Base-by-base conservation (phyloP, 1,284 basidiomycete species). In the Stereum hirsutum region DNA sequence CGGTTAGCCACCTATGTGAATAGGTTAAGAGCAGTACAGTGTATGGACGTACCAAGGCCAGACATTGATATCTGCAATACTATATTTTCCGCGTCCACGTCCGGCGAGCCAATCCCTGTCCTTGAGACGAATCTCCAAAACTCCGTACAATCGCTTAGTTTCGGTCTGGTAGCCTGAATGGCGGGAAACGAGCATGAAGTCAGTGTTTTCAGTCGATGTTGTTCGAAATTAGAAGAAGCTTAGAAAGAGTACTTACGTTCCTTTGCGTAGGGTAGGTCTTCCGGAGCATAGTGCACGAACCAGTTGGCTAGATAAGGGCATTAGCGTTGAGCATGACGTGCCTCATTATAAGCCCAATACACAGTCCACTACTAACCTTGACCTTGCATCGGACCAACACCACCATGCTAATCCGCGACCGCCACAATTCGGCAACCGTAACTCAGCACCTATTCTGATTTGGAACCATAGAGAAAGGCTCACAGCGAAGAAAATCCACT, bases 401-500 rank as follows among this genome's bases (percentile, higher is more conserved):
- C 80, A 8, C 80, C 80, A 52, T 82, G 78, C 74, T 79, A 50
- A n/a, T 26, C 10, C 12, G 23, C 42, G 11, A 34, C 12, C 26
- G 25, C 24, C 27, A 40, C 33, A 23, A 31, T n/a, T 17, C 11
- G 20, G 39, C 2, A 4, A 19, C 28, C 8, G n/a, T n/a, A 30
- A 30, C 28, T 30, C 28, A 30, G 34, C n/a, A 21, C 14, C 12
- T 30, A 8, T 15, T 11, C 4, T 32, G 37, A 14, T 21, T 7
- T 4, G 6, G 4, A 24, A 15, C 14, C 21, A 11, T 7, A 50
- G 37, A 17, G 37, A 17, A 36, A 15, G 14, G 24, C 10, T 55
- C 73, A 77, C 75, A 32, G 72, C 70, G 51, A 85, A 90, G 63
- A 89, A 85, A 37, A 89, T 79, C 88, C 86, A 91, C 54, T 85